Base-by-base conservation (phyloP, 352 stramenopile genomes). In the Phytophthora multivora region DNA sequence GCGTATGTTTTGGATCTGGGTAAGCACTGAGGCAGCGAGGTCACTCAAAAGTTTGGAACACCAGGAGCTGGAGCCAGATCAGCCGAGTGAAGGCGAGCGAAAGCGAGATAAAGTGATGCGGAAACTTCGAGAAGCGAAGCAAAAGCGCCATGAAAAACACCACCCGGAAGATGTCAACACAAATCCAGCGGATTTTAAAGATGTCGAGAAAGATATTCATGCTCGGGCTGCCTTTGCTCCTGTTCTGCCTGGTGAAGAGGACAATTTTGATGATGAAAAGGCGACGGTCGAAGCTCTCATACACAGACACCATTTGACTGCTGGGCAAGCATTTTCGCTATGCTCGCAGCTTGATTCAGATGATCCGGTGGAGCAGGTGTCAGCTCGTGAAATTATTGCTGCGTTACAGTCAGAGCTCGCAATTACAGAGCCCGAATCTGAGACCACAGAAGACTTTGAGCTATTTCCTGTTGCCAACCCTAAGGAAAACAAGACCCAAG, bases 1-100 rank as follows among this genome's bases (percentile, higher is more conserved):
- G 86, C 51, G 77, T 5, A 89, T 90, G 77, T 95, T 93, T 65
- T 95, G 84, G 84, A 71, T 89, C 31, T 95, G 83, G 82, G 84
- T 95, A 25, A 95, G 86, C 35, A 81, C 79, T 0, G 83, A 93
- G 51, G 86, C 86, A 1, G 81, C 86, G 5, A 70, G 79, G 18
- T 90, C 86, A 15, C 69, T 95, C 0, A 75, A 78, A 16, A 71
- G 69, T 15, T 61, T 95, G 8, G 81, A 95, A 5, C 38, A 13
- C n/a, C 51, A 63, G 4, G 28, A 50, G 10, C 38, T 19, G 11
- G 40, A 58, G 21, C n/a, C 35, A 50, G 50, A 9, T 25, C 28
- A 39, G 5, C n/a, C 49, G 0, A 51, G 16, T 31, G 62, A 67
- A 51, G 35, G 36, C 21, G 58, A 62, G 39, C 31, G 67, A 42